Evolutionary conservation across 148 eudicot genomes (phyloP).

Genomic region (Spergularia marina): DNA sequence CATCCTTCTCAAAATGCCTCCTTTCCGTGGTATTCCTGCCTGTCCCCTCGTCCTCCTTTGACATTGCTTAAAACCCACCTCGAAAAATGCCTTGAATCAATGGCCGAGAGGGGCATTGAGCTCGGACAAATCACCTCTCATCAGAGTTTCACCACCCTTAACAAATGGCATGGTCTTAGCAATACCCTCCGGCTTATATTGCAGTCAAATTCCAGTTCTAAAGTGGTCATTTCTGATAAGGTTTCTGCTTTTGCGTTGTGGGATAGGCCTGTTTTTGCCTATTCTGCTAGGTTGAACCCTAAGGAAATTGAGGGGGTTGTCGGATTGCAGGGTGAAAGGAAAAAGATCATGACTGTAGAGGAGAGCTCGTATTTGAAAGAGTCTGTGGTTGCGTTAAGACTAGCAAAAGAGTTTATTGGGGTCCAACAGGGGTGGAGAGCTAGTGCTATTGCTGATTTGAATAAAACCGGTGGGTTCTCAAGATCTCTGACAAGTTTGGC

Average conservation of each 20-base stretch:
- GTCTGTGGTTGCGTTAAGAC: constrained; percentile 59
- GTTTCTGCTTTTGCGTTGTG: constrained; percentile 52
- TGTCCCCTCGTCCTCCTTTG: constrained; percentile 48
- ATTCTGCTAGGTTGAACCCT: constrained; percentile 42
- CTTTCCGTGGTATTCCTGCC: constrained; percentile 65
- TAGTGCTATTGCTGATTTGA: constrained; percentile 67
- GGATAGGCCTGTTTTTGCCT: constrained; percentile 64
- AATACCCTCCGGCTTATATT: constrained; percentile 45
- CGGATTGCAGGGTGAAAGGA: constrained; percentile 36
- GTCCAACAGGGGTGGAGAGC: constrained; percentile 76
- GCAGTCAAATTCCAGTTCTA: constrained; percentile 25
- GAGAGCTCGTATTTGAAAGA: constrained; percentile 69
- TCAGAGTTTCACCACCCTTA: constrained; percentile 65
- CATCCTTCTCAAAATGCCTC: constrained; percentile 74
- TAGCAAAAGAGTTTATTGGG: constrained; percentile 81
- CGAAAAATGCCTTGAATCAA: constrained; percentile 64
- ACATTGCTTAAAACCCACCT: constrained; percentile 50
- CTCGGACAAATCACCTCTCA: constrained; percentile 73
- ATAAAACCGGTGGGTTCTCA: constrained; percentile 69
- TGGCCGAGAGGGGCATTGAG: constrained; percentile 57
- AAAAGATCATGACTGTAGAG: constrained; percentile 46
- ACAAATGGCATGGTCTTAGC: constrained; percentile 69
- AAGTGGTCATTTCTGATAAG: constrained; percentile 29
- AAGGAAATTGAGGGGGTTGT: constrained; percentile 48
- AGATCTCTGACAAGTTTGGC: constrained; percentile 68